These are phyloP conservation scores for Zizania palustris DNA, from an alignment of 202 grass and related monocot genomes.

Conservation along the genomic window DNA sequence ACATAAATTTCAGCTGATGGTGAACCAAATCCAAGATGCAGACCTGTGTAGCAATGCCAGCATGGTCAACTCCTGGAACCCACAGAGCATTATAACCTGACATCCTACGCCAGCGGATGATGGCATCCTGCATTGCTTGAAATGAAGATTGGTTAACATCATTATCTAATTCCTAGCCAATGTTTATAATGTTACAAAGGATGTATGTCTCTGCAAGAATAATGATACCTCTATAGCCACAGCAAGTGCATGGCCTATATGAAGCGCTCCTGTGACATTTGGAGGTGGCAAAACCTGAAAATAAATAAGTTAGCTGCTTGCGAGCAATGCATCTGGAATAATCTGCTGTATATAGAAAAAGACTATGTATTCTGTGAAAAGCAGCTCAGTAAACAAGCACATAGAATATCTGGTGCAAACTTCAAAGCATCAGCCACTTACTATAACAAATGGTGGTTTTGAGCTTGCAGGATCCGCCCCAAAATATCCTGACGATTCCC, in stretches of 20 bases:
- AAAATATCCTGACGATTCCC: conserved; percentile 66
- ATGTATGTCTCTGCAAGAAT: not conserved
- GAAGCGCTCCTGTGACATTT: conserved; percentile 99
- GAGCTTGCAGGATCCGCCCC: conserved; percentile 75
- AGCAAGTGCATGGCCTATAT: conserved; percentile 92
- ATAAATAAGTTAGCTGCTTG: conserved; percentile 32
- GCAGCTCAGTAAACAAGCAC: conserved; percentile 10
- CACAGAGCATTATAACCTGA: not conserved
- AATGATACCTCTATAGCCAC: conserved; percentile 55
- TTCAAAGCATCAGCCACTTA: conserved; percentile 36
- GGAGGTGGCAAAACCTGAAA: conserved; percentile 92
- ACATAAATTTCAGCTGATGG: conserved; percentile 13
- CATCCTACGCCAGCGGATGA: conserved; percentile 69
- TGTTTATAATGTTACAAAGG: conserved; percentile 4
- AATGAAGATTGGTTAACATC: not conserved
- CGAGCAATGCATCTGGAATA: not conserved
- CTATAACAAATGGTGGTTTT: conserved; percentile 63
- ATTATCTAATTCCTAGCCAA: not conserved
- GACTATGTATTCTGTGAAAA: conserved; percentile 10
- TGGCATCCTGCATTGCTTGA: conserved; percentile 58
- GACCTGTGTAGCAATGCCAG: not conserved
- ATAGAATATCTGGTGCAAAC: not conserved
- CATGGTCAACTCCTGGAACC: not conserved
- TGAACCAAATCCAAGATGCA: conserved; percentile 36
- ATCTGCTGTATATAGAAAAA: not conserved